A percentile compares a stretch with the other conserved stretches of the same genome.
Evolutionary conservation across 257 asterid species (phyloP).

Genomic region (Eucommia ulmoides): DNA sequence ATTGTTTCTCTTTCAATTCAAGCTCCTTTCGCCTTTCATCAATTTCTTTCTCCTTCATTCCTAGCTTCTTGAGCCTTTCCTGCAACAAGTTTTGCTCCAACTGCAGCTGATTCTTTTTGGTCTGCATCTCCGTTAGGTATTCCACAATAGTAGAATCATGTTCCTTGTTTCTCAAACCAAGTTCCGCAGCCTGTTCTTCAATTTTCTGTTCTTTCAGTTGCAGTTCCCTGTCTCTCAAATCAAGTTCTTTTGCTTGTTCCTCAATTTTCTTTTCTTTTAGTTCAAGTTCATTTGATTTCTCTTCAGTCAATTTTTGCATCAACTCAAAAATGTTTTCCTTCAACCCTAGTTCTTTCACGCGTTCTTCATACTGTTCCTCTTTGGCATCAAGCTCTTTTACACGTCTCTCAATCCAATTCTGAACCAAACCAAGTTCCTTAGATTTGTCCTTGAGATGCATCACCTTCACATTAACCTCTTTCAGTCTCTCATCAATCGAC

Average conservation of each 20-base stretch:
- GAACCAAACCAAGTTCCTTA: slow-evolving; percentile 4
- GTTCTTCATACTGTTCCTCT: too few relatives aligned
- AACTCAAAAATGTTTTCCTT: too few relatives aligned
- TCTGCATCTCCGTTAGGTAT: slow-evolving; percentile 19
- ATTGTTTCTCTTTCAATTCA: slow-evolving; percentile 14
- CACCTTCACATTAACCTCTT: slow-evolving; percentile 6
- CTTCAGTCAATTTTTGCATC: too few relatives aligned
- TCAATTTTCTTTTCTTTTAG: slow-evolving; percentile 7
- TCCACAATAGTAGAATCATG: slow-evolving; percentile 13
- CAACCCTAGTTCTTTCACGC: too few relatives aligned
- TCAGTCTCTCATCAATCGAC: slow-evolving; percentile 4
- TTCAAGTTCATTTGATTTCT: slow-evolving; percentile 19
- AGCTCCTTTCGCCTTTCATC: slow-evolving; percentile 16
- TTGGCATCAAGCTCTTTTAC: too few relatives aligned
- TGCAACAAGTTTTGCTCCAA: slow-evolving; percentile 21
- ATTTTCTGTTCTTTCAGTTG: slow-evolving; percentile 19
- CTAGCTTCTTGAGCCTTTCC: slow-evolving; percentile 16
- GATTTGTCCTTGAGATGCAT: slow-evolving; percentile 8
- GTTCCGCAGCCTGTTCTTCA: slow-evolving; percentile 11
- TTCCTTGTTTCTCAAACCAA: slow-evolving; percentile 25
- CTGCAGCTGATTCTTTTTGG: slow-evolving; percentile 16
- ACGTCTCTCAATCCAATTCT: slow-evolving; percentile 15
- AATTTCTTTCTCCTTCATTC: slow-evolving; percentile 15
- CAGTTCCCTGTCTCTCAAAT: slow-evolving; percentile 14
- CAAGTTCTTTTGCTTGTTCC: slow-evolving; percentile 12